Conservation (phyloP, 2,329 filamentous ascomycete genomes). For the Penicillium sp. region DNA sequence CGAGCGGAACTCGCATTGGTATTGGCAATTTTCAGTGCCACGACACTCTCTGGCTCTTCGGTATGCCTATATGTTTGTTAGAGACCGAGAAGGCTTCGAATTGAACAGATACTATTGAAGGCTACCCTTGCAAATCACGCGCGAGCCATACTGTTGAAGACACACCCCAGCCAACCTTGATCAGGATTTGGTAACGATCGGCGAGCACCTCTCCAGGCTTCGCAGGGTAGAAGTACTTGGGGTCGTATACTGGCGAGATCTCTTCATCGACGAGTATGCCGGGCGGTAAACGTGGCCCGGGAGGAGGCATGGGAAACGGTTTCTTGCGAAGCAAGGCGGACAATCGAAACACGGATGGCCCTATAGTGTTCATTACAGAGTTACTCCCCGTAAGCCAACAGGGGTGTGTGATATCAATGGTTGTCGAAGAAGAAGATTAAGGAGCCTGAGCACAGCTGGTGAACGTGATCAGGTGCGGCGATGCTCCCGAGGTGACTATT, state of each 20-base stretch:
- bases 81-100: slow-evolving; percentile 15
- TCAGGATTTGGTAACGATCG: slow-evolving; percentile 26
- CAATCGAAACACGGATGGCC: no score
- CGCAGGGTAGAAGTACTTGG: slow-evolving; percentile 29
- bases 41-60: slow-evolving; percentile 24
- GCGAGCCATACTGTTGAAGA: slow-evolving; percentile 32
- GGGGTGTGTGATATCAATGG: no score
- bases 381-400: no score
- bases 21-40: slow-evolving; percentile 30
- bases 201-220: slow-evolving; percentile 29
- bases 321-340: slow-evolving; percentile 21
- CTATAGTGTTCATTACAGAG: no score
- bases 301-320: slow-evolving; percentile 25
- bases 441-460: not conserved
- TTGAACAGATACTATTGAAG: slow-evolving; percentile 15
- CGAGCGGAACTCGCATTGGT: slow-evolving; percentile 20
- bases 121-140: slow-evolving; percentile 27
- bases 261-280: slow-evolving; percentile 29
- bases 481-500: no score
- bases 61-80: slow-evolving; percentile 25
- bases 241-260: slow-evolving; percentile 26
- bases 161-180: slow-evolving; percentile 31
- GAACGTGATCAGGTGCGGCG: not conserved
- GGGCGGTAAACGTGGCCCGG: slow-evolving; percentile 21
- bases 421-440: no score